Conservation (phyloP, 1,139 yeast genomes). For the Sugiyamaella japonica region DNA sequence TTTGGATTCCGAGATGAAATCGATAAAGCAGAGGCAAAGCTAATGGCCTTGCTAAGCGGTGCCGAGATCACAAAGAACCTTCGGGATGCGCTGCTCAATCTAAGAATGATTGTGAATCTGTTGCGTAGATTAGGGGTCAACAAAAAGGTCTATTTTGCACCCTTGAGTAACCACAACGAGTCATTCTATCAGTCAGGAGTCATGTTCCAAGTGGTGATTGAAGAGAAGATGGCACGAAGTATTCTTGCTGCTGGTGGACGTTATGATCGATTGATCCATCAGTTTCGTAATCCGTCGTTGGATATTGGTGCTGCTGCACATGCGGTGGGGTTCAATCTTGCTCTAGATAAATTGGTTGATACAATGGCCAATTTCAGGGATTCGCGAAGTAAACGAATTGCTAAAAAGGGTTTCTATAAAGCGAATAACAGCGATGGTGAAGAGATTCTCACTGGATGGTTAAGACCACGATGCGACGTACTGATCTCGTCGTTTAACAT, state of each 20-base stretch:
- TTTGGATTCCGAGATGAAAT: slow-evolving; percentile 75
- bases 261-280: slow-evolving; percentile 68
- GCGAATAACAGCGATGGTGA: slow-evolving; percentile 32
- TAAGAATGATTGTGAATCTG: slow-evolving; percentile 56
- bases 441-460: slow-evolving; percentile 22
- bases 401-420: slow-evolving; percentile 24
- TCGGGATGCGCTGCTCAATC: slow-evolving; percentile 61
- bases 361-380: slow-evolving; percentile 47
- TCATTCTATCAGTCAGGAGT: slow-evolving; percentile 75
- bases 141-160: slow-evolving; percentile 53
- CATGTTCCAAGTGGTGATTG: slow-evolving; percentile 83
- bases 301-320: slow-evolving; percentile 48
- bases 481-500: slow-evolving; percentile 67
- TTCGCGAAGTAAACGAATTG: slow-evolving; percentile 22
- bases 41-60: slow-evolving; percentile 71
- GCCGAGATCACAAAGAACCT: slow-evolving; percentile 56
- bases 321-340: slow-evolving; percentile 85
- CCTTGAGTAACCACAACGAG: slow-evolving; percentile 79
- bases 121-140: slow-evolving; percentile 61
- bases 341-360: slow-evolving; percentile 58
- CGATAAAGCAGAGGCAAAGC: slow-evolving; percentile 59
- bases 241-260: slow-evolving; percentile 90
- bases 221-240: slow-evolving; percentile 42
- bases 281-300: slow-evolving; percentile 55
- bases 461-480: slow-evolving; percentile 66